phyloP scores from a whole-genome alignment of 2,329 filamentous ascomycete genomes.

The Colletotrichum sp. region DNA sequence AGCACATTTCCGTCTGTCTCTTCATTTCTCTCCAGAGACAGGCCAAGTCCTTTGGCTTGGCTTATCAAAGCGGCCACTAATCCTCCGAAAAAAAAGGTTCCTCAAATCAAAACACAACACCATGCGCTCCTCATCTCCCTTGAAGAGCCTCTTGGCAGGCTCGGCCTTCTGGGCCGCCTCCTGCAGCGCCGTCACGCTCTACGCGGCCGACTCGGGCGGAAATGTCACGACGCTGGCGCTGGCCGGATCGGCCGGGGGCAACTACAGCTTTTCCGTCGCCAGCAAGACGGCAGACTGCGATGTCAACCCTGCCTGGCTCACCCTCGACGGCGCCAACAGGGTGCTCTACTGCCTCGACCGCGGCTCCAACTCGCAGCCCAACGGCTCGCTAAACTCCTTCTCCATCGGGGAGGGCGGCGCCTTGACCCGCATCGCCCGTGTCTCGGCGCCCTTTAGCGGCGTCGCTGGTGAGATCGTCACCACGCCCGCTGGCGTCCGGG shows the following conservation, averaged over 20 bases:
- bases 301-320: conserved; percentile 20
- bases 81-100: neutral
- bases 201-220: conserved; percentile 22
- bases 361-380: conserved; percentile 1
- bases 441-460: conserved; percentile 19
- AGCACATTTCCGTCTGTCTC: neutral
- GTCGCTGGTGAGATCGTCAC: conserved; percentile 25
- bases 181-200: conserved; percentile 21
- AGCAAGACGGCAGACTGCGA: conserved; percentile 21
- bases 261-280: conserved; percentile 18
- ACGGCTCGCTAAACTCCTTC: conserved; percentile 22
- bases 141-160: conserved; percentile 7
- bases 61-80: neutral
- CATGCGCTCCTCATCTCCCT: neutral
- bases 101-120: neutral
- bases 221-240: conserved; percentile 24
- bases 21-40: neutral
- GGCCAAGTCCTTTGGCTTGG: neutral
- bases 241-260: neutral
- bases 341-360: conserved; percentile 21
- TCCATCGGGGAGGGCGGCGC: conserved; percentile 16
- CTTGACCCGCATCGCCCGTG: conserved; percentile 21
- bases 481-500: conserved; percentile 18
- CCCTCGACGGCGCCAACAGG: conserved; percentile 16
- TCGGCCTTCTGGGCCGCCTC: conserved; percentile 2